Conservation (phyloP, 345 rosid species). For the Raphanus sativus region DNA sequence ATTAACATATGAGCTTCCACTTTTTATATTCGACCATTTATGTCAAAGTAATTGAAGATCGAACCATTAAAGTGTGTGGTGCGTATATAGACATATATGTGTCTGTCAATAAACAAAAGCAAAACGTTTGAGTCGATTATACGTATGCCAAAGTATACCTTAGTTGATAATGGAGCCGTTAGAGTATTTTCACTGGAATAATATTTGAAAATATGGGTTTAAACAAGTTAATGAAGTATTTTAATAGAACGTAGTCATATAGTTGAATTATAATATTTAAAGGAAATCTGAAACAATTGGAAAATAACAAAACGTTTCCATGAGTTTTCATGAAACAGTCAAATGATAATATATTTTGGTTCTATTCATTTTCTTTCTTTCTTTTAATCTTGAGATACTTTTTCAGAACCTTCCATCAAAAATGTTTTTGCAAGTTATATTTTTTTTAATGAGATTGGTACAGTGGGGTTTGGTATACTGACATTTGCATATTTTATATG, state of each 20-base stretch:
- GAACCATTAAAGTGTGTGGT: neutral
- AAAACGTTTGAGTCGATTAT: conserved; percentile 24
- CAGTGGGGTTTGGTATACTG: conserved; percentile 41
- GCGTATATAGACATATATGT: neutral
- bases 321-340: neutral
- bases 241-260: no score
- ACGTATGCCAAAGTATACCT: conserved; percentile 21
- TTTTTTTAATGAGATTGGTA: neutral
- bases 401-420: neutral
- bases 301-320: neutral
- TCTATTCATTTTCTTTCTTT: neutral
- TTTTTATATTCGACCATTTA: neutral
- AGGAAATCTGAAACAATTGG: neutral
- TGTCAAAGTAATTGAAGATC: neutral
- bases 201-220: neutral
- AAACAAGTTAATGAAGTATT: neutral
- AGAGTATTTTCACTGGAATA: neutral
- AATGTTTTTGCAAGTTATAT: neutral
- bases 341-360: neutral
- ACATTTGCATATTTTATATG: conserved; percentile 16
- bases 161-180: conserved; percentile 31
- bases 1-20: neutral
- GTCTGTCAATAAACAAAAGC: conserved; percentile 7
- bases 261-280: neutral
- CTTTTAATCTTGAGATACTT: neutral